Base-by-base conservation (phyloP, 768 basidiomycete species). In the Terana coerulea region DNA sequence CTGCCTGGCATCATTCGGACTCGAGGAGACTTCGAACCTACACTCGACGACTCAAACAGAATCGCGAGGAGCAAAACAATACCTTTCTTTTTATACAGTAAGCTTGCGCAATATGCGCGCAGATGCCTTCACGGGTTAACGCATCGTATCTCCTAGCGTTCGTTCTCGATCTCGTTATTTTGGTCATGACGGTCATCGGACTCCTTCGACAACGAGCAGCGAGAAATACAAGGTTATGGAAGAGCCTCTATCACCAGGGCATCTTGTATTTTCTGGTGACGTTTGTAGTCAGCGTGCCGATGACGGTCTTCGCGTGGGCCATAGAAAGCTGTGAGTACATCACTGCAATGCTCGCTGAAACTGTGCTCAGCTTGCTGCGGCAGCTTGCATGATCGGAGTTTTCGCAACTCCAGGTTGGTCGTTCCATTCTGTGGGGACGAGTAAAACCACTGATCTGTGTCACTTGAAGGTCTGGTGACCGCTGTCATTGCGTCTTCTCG, bases 51-150 rank as follows among this genome's bases (percentile, higher is more conserved):
- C 2, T 19, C n/a, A n/a, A n/a, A n/a, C n/a, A 46, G 21, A 19
- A 46, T 34, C 30, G 24, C 19, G 12, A 46, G 31, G 17, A 22
- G 22, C 45, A 8, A 29, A 7, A 22, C 19, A 4, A 31, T 34
- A 21, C 45, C 45, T n/a, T 46, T 31, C 30, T 46, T 46, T n/a
- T 11, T 46, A 3, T 46, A 46, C 30, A 30, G 45, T 46, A 8
- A n/a, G 45, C 17, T n/a, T n/a, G n/a, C n/a, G n/a, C n/a, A n/a
- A 7, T n/a, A n/a, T n/a, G n/a, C n/a, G n/a, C 30, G 17, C 30
- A 1, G 3, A 5, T 21, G 12, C 11, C 10, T 6, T 5, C 17
- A 33, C 10, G 17, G 6, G 19, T 12, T 12, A 19, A 33, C 45
- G 6, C 30, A 33, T 24, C 24, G 15, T 8, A 8, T 26, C n/a